Evolutionary conservation across 768 basidiomycete species (phyloP).

Genomic region (Leccinellum rugosiceps): DNA sequence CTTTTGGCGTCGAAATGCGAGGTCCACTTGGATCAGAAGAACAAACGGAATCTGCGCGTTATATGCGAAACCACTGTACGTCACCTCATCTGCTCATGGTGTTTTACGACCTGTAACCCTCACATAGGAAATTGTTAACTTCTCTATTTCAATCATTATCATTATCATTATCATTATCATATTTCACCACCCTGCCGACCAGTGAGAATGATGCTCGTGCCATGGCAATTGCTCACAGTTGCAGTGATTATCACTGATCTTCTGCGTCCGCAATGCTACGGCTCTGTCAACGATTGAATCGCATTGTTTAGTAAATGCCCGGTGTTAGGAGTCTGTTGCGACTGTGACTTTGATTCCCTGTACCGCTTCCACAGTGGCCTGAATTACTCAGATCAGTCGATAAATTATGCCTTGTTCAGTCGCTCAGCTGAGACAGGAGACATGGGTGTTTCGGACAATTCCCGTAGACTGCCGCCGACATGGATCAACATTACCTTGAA

Average conservation of each 20-base stretch:
- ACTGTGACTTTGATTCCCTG: not conserved
- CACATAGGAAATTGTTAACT: constrained; percentile 1
- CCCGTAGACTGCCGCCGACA: not conserved
- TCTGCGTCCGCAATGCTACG: not conserved
- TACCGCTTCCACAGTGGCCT: not conserved
- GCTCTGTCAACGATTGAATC: not conserved
- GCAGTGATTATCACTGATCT: not conserved
- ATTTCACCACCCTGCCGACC: not conserved
- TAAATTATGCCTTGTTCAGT: not conserved
- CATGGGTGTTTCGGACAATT: not conserved
- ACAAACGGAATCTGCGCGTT: not conserved
- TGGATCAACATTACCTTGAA: not conserved
- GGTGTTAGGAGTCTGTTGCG: not conserved
- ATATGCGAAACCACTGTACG: not conserved
- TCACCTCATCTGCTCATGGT: not conserved
- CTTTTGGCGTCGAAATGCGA: not conserved
- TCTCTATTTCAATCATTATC: not conserved
- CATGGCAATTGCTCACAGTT: not conserved
- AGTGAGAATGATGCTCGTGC: not conserved
- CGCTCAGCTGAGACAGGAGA: not conserved
- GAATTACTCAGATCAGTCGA: not conserved
- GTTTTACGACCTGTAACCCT: not conserved
- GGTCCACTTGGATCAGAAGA: not conserved
- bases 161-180: not conserved
- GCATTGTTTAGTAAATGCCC: not conserved